Percentiles rank a stretch among this genome's conserved stretches.
Conservation (phyloP, 352 stramenopile species). For the Bremia lactucae region DNA sequence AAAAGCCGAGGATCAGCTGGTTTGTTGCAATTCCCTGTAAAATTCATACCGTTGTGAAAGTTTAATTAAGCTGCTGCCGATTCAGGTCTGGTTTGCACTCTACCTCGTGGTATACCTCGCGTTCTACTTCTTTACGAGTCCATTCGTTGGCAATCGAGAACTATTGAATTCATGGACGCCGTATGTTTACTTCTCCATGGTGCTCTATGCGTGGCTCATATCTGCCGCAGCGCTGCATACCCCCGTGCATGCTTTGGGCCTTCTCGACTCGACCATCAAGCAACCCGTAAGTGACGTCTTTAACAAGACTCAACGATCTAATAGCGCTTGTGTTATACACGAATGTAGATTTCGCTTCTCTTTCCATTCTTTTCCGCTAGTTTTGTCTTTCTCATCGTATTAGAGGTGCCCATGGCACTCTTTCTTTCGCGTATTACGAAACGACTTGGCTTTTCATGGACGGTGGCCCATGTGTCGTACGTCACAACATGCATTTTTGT, state of each 20-base stretch:
- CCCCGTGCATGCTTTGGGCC: slow-evolving; percentile 52
- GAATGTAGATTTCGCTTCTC: slow-evolving; percentile 73
- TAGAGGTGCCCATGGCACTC: slow-evolving; percentile 62
- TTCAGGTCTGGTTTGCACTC: slow-evolving; percentile 73
- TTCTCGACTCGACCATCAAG: slow-evolving; percentile 76
- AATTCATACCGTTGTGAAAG: too few relatives aligned
- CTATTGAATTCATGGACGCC: slow-evolving; percentile 78
- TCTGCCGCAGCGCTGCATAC: slow-evolving; percentile 66
- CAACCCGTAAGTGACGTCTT: slow-evolving; percentile 35
- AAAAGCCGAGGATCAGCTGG: slow-evolving; percentile 30
- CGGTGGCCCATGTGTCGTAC: slow-evolving; percentile 61
- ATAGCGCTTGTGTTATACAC: too few relatives aligned
- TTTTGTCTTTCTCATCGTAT: slow-evolving; percentile 59
- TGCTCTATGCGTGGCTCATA: slow-evolving; percentile 76
- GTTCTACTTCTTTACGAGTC: slow-evolving; percentile 86
- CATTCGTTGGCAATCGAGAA: slow-evolving; percentile 78
- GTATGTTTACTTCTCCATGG: slow-evolving; percentile 84
- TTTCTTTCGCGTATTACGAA: slow-evolving; percentile 45
- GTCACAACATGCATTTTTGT: slow-evolving; percentile 7
- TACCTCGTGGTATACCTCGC: slow-evolving; percentile 72
- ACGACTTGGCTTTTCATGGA: slow-evolving; percentile 46
- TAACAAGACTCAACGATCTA: too few relatives aligned
- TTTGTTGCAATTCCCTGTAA: slow-evolving; percentile 6
- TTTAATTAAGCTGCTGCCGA: background rate
- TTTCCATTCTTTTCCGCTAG: slow-evolving; percentile 82